phyloP scores from a whole-genome alignment of 208 protist species.

The Leishmania braziliensis region DNA sequence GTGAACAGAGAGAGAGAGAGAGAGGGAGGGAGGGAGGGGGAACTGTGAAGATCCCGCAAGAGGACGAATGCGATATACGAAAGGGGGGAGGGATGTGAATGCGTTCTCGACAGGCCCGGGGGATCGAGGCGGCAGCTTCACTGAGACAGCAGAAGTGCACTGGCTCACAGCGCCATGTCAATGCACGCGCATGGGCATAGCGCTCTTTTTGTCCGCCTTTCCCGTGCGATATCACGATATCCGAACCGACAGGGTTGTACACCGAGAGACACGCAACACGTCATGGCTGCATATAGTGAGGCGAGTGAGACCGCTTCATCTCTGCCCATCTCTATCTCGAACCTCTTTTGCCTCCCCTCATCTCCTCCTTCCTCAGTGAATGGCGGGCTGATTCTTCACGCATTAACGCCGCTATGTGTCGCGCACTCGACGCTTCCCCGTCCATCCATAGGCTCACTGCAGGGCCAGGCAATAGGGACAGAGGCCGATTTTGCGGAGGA shows the following conservation, averaged over 20 bases:
- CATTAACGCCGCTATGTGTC: background rate
- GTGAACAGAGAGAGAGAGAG: background rate
- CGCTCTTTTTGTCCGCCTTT: background rate
- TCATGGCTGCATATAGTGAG: background rate
- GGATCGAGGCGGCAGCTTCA: background rate
- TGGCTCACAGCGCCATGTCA: background rate
- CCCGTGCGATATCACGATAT: background rate
- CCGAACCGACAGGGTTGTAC: background rate
- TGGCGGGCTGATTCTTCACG: background rate
- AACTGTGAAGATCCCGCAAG: background rate
- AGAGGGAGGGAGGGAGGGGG: background rate
- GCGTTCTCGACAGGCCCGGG: background rate
- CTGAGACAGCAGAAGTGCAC: background rate
- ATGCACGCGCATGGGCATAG: background rate
- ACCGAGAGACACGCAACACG: background rate
- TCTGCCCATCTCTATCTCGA: background rate
- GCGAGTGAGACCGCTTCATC: background rate
- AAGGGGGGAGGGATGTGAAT: background rate
- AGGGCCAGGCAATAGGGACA: conserved; percentile 70
- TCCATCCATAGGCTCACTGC: conserved; percentile 15
- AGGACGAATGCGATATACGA: background rate
- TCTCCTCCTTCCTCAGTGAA: background rate
- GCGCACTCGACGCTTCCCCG: background rate
- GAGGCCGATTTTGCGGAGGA: conserved; percentile 53
- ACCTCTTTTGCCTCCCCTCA: background rate